Percentiles rank a stretch among this genome's conserved stretches.
phyloP scores from a whole-genome alignment of 177 flowering plant species.

The Vitis hybrid region DNA sequence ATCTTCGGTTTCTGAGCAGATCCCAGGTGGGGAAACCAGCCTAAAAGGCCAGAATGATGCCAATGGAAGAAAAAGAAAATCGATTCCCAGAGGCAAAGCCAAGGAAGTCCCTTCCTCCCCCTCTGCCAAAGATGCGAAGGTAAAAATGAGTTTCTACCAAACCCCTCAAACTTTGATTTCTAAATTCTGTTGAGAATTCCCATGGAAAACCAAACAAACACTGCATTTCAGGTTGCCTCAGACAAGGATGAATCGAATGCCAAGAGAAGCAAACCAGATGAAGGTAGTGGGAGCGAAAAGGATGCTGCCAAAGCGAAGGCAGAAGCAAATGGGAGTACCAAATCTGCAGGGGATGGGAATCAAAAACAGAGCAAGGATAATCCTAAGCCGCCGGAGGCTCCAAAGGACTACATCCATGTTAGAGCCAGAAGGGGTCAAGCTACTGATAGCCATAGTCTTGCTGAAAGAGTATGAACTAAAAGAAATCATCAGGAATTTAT shows the following conservation, averaged over 20 bases:
- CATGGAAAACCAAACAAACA: background rate
- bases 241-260: constrained; percentile 42
- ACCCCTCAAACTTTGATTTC: no score
- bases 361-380: constrained; percentile 41
- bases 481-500: background rate
- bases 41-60: constrained; percentile 24
- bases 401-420: constrained; percentile 91
- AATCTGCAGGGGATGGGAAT: constrained; percentile 19
- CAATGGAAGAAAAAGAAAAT: constrained; percentile 58
- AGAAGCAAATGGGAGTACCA: constrained; percentile 22
- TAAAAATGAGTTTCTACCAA: background rate
- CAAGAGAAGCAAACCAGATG: constrained; percentile 53
- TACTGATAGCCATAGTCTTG: constrained; percentile 95
- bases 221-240: constrained; percentile 31
- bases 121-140: constrained; percentile 36
- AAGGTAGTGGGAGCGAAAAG: constrained; percentile 24
- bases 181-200: background rate
- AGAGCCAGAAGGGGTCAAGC: constrained; percentile 98
- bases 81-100: constrained; percentile 40
- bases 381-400: constrained; percentile 69
- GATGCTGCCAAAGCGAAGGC: constrained; percentile 26
- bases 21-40: constrained; percentile 30
- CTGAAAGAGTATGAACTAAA: constrained; percentile 71
- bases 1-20: constrained; percentile 40
- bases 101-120: constrained; percentile 36